These are phyloP conservation scores for Fusarium sp. DNA, from an alignment of 2,329 filamentous ascomycete genomes.

Conservation along the genomic window DNA sequence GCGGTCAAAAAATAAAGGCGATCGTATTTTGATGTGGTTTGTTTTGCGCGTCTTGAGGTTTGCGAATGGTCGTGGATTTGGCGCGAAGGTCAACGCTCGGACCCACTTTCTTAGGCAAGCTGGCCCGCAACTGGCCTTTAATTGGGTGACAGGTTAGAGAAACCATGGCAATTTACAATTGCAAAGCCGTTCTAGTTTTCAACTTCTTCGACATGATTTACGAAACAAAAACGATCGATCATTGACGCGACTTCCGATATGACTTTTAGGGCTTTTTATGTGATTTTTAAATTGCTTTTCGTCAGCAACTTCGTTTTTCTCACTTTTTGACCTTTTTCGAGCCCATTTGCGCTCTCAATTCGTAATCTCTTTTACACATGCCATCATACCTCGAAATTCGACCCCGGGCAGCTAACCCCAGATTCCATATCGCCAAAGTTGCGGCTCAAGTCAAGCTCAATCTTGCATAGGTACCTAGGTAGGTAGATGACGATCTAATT, in stretches of 20 bases:
- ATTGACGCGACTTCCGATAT: slow-evolving; percentile 14
- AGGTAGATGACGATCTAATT: slow-evolving; percentile 26
- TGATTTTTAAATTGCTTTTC: background rate
- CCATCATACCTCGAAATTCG: slow-evolving; percentile 20
- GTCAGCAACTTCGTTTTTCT: slow-evolving; percentile 13
- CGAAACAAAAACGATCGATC: slow-evolving; percentile 23
- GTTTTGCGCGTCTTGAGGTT: slow-evolving; percentile 43
- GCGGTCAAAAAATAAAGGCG: slow-evolving; percentile 29
- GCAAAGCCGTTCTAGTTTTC: slow-evolving; percentile 22
- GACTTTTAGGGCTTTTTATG: background rate
- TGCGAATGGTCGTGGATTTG: slow-evolving; percentile 27
- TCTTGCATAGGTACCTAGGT: slow-evolving; percentile 15
- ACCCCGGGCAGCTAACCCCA: slow-evolving; percentile 41
- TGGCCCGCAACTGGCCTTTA: slow-evolving; percentile 34
- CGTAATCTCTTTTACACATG: slow-evolving; percentile 18
- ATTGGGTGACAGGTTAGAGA: slow-evolving; percentile 28
- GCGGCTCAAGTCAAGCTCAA: slow-evolving; percentile 39
- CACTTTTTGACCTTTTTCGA: slow-evolving; percentile 17
- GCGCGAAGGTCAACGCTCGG: background rate
- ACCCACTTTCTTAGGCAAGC: slow-evolving; percentile 29
- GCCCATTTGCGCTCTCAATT: slow-evolving; percentile 38
- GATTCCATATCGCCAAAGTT: slow-evolving; percentile 47
- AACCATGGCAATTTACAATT: slow-evolving; percentile 37
- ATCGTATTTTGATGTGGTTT: slow-evolving; percentile 33
- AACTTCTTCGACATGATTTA: slow-evolving; percentile 29